Evolutionary conservation across 2,329 filamentous ascomycete species (phyloP).

Genomic region (Penicillium sp.): DNA sequence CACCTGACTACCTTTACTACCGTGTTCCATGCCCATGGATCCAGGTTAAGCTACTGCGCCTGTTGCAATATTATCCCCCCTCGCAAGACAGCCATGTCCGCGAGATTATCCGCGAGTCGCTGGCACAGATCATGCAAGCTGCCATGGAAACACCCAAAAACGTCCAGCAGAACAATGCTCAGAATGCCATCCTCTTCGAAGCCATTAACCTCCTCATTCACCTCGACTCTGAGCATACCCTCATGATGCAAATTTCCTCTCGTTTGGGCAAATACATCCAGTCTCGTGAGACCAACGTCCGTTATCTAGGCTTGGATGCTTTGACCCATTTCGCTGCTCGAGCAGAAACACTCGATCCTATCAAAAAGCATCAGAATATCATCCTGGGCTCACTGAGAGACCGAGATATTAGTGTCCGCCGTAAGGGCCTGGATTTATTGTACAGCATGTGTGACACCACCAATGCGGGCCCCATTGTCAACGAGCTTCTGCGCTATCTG

Average conservation of each 20-base stretch:
- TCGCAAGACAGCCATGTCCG: constrained; percentile 93
- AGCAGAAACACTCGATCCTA: constrained; percentile 91
- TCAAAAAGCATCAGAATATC: constrained; percentile 96
- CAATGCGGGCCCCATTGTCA: constrained; percentile 93
- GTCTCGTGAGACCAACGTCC: constrained; percentile 94
- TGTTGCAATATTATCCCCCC: constrained; percentile 95
- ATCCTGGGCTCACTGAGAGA: constrained; percentile 94
- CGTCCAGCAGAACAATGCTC: constrained; percentile 98
- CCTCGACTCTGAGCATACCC: constrained; percentile 87
- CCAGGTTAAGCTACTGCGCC: constrained; percentile 87
- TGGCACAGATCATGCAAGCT: constrained; percentile 88
- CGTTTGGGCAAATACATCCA: constrained; percentile 94
- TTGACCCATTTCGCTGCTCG: constrained; percentile 97
- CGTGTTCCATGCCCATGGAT: constrained; percentile 99
- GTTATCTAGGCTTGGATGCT: constrained; percentile 92
- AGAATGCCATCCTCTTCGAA: constrained; percentile 97
- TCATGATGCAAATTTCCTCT: constrained; percentile 95
- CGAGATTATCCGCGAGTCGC: constrained; percentile 86
- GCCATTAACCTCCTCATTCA: constrained; percentile 99
- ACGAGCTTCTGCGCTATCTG: constrained; percentile 90
- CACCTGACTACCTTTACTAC: constrained; percentile 95
- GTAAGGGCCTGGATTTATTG: constrained; percentile 91
- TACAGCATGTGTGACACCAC: constrained; percentile 99
- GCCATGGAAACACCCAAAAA: constrained; percentile 96
- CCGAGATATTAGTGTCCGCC: constrained; percentile 92